Base-by-base conservation (phyloP, 2,329 filamentous ascomycete genomes). In the Penicillium sp. region DNA sequence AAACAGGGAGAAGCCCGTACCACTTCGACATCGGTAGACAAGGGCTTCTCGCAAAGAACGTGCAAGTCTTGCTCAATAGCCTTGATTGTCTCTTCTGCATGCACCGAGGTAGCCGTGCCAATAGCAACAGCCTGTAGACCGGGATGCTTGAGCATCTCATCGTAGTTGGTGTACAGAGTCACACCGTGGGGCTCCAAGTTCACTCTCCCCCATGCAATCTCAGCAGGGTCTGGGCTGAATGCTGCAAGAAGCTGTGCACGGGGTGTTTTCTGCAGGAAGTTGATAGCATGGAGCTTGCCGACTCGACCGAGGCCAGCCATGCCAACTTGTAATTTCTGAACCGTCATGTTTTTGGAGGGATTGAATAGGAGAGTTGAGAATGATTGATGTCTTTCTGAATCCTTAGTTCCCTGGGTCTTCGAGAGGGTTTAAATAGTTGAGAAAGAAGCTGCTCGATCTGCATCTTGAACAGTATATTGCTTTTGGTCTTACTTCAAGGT, bases 21-120 rank as follows among this genome's bases (percentile, higher is more conserved):
- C 51, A 84, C 75, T 63, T 84, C 81, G 27, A 84, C 73, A 55
- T 76, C 80, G 1, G 82, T 86, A 47, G 77, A 80, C 21, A 75
- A 58, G 4, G 73, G 72, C 59, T 75, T 84, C 70, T 84, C 82
- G 64, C 81, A 83, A 8, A 84, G 69, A 0, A 83, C 80, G 61
- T 84, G 81, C 60, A 79, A 75, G 34, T 78, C 76, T 10, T 72
- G 72, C 35, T 80, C 70, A 52, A 84, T 82, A 9, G 80, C 80
- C 60, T 79, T 77, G 68, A 82, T 81, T 0, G 80, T 76, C 60
- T 84, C 78, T 56, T 82, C 76, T 0, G 81, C 80, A 60, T 84
- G 81, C 29, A 79, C 77, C 0, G 77, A 79, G 3, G 82, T 84
- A 15, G 78, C 78, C 8, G 78, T 79, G 1, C 79, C 77, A 37